Base-by-base conservation (phyloP, 1,284 basidiomycete species). In the Ustilago nuda region DNA sequence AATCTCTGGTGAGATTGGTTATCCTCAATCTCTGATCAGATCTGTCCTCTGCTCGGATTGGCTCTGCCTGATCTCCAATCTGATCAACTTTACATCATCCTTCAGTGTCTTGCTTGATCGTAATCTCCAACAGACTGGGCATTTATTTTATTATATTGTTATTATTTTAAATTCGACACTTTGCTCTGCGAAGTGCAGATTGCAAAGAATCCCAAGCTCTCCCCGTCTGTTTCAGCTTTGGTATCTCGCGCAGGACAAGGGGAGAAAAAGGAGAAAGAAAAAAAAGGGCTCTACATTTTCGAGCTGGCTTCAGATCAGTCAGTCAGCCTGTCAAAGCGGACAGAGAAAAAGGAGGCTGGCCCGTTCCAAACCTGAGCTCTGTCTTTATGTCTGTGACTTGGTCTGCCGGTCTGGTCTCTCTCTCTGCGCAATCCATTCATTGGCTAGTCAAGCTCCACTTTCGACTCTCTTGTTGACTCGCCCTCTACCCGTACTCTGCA, bases 341-440 rank as follows among this genome's bases (percentile, higher is more conserved):
- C 19, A 12, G 27, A 39, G 43, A 35, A 43, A 52, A 19, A 57
- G 45, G 33, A 48, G 46, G 46, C 35, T 51, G 50, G 55, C 54
- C 52, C 56, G 41, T 41, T 54, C 48, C 23, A 32, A 30, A 43
- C 39, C n/a, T 12, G 39, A 43, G 39, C 15, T 37, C 36, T 27
- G 23, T 27, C 23, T 27, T 27, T 27, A 27, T 27, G 23, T 27
- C 23, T 27, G 43, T 50, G 48, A 32, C 43, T 61, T 48, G 56
- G 65, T 58, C 56, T 66, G 64, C 61, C 67, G 64, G 65, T 72
- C 56, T 72, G 69, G 60, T 56, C 39, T 19, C n/a, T 45, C 15
- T 56, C 39, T 19, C 5, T 50, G 48, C 48, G 48, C 48, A 30
- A 27, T 13, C 48, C 15, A 12, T 17, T 32, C 36, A 50, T 66